phyloP scores from a whole-genome alignment of 2,329 filamentous ascomycete species.

The Grosmannia penicillata region DNA sequence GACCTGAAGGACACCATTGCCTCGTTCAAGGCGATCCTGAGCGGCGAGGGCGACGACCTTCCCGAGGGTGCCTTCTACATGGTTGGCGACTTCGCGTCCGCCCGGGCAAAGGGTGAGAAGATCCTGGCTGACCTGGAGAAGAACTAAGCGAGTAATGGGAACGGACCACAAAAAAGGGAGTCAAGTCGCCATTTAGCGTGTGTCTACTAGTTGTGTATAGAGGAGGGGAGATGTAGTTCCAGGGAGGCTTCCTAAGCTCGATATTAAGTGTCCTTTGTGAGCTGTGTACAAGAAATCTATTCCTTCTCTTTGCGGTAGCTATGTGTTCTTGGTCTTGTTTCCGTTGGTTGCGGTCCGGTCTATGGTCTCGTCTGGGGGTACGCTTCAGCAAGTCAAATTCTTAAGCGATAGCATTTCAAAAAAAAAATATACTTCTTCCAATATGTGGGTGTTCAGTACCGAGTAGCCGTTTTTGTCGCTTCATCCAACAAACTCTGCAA shows the following conservation, averaged over 20 bases:
- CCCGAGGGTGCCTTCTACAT: constrained; percentile 95
- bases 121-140: constrained; percentile 88
- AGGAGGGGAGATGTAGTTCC: constrained; percentile 31
- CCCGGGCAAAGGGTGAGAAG: constrained; percentile 97
- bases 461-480: too few species aligned
- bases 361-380: too few species aligned
- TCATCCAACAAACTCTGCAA: too few species aligned
- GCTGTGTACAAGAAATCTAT: constrained; percentile 39
- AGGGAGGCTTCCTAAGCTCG: constrained; percentile 36
- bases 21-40: constrained; percentile 95
- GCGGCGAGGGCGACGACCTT: constrained; percentile 87
- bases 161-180: constrained; percentile 6
- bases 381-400: too few species aligned
- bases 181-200: constrained; percentile 2
- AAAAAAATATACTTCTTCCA: too few species aligned
- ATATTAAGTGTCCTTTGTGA: constrained; percentile 43
- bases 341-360: background rate
- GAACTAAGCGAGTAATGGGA: constrained; percentile 19
- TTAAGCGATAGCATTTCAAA: too few species aligned
- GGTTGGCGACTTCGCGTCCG: constrained; percentile 91
- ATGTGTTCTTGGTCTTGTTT: background rate
- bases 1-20: constrained; percentile 97
- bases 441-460: too few species aligned
- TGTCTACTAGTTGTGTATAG: constrained; percentile 34
- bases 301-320: constrained; percentile 1